These are phyloP conservation scores for Clonostachys byssicola DNA, from an alignment of 2,329 filamentous ascomycete species.

Conservation along the genomic window DNA sequence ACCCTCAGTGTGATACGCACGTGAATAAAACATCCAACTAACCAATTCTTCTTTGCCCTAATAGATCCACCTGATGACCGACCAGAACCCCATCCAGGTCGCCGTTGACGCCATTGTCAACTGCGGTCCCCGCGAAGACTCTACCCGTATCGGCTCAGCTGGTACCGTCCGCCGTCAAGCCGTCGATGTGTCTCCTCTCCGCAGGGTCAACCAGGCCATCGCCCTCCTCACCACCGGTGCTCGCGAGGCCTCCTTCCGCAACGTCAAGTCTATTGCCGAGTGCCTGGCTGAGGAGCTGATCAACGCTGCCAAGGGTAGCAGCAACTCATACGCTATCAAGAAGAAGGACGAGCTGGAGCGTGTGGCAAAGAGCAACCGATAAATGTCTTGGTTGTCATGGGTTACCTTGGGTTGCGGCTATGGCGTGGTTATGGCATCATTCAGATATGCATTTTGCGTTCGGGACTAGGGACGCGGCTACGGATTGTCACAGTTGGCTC, in stretches of 20 bases:
- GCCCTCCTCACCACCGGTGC: constrained; percentile 98
- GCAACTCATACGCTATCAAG: constrained; percentile 99
- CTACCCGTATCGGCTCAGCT: constrained; percentile 97
- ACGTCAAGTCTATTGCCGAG: constrained; percentile 99
- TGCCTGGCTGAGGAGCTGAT: constrained; percentile 99
- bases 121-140: constrained; percentile 99
- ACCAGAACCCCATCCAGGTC: constrained; percentile 99
- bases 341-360: constrained; percentile 99
- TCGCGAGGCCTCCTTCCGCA: constrained; percentile 98
- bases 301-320: constrained; percentile 99
- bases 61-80: constrained; percentile 99
- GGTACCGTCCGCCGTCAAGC: constrained; percentile 99
- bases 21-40: background rate
- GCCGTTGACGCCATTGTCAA: constrained; percentile 99
- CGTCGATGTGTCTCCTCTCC: constrained; percentile 99
- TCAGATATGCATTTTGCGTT: constrained; percentile 44
- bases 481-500: constrained; percentile 35
- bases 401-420: constrained; percentile 21
- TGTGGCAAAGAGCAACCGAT: constrained; percentile 99
- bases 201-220: constrained; percentile 99
- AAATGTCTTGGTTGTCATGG: constrained; percentile 44
- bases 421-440: constrained; percentile 40
- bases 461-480: constrained; percentile 40
- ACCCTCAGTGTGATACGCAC: background rate
- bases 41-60: background rate